Evolutionary conservation across 139 green algal genomes (phyloP).

Genomic region (Coelastrella sp.): DNA sequence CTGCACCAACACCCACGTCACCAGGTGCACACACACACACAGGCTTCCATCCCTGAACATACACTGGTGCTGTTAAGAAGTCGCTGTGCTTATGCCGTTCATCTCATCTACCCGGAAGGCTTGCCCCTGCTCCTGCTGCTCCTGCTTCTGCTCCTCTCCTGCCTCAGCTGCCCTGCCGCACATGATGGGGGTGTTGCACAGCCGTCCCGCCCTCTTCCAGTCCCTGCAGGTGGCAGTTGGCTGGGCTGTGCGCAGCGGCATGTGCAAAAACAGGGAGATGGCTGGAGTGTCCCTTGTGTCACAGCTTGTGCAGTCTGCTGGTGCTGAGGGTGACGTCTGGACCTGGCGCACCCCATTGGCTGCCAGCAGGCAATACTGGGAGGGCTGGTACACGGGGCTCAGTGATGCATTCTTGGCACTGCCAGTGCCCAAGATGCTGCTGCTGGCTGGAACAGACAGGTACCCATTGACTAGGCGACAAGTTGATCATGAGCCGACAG

Average conservation of each 20-base stretch:
- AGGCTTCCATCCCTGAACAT: too few relatives aligned
- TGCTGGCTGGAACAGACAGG: slow-evolving; percentile 94
- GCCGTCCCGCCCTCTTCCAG: slow-evolving; percentile 70
- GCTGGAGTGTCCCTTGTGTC: slow-evolving; percentile 76
- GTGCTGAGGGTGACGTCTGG: slow-evolving; percentile 49
- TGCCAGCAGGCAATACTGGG: slow-evolving; percentile 79
- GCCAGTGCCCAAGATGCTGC: slow-evolving; percentile 85
- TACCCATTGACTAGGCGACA: neutral
- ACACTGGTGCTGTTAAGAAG: too few relatives aligned
- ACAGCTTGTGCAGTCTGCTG: slow-evolving; percentile 36
- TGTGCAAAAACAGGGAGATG: slow-evolving; percentile 62
- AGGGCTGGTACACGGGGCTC: slow-evolving; percentile 91
- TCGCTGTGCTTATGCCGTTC: too few relatives aligned
- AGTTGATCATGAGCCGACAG: neutral
- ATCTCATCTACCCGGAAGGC: neutral
- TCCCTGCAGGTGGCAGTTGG: slow-evolving; percentile 62
- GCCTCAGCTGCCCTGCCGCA: slow-evolving; percentile 76
- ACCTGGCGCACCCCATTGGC: slow-evolving; percentile 83
- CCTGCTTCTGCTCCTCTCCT: neutral
- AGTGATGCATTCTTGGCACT: slow-evolving; percentile 82
- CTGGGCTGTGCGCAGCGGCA: slow-evolving; percentile 74
- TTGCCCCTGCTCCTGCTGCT: neutral
- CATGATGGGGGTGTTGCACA: slow-evolving; percentile 80
- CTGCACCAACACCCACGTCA: too few relatives aligned
- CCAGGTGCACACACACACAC: too few relatives aligned